Evolutionary conservation across 345 rosid genomes (phyloP).

Genomic region (Salix viminalis): DNA sequence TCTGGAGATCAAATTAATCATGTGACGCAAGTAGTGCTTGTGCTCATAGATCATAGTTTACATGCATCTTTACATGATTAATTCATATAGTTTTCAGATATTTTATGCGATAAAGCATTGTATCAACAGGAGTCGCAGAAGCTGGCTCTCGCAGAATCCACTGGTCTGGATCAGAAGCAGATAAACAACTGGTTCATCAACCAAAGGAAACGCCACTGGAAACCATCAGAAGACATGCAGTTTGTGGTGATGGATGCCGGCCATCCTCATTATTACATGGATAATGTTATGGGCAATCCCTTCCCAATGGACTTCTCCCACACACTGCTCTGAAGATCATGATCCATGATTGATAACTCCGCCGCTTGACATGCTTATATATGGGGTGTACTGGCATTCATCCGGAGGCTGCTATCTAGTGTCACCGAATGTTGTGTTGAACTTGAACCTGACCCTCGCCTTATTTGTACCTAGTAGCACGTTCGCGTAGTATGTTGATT

Average conservation of each 20-base stretch:
- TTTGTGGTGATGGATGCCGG: conserved; percentile 83
- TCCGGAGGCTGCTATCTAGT: neutral
- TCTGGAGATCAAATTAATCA: neutral
- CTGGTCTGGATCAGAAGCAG: conserved; percentile 93
- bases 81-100: neutral
- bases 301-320: conserved; percentile 73
- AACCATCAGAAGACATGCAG: conserved; percentile 95
- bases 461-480: neutral
- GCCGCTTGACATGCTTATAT: neutral
- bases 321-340: conserved; percentile 40
- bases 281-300: conserved; percentile 67
- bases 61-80: neutral
- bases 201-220: conserved; percentile 99
- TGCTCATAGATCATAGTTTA: neutral
- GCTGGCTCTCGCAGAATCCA: conserved; percentile 77
- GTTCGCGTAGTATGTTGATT: neutral
- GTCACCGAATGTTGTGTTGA: neutral
- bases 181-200: conserved; percentile 99
- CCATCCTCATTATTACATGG: conserved; percentile 75
- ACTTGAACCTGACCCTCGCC: neutral
- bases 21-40: neutral
- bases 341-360: neutral
- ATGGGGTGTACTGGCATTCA: neutral
- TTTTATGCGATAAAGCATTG: neutral
- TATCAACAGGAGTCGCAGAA: conserved; percentile 79